phyloP scores from a whole-genome alignment of 345 rosid species.

The Camelina sativa region DNA sequence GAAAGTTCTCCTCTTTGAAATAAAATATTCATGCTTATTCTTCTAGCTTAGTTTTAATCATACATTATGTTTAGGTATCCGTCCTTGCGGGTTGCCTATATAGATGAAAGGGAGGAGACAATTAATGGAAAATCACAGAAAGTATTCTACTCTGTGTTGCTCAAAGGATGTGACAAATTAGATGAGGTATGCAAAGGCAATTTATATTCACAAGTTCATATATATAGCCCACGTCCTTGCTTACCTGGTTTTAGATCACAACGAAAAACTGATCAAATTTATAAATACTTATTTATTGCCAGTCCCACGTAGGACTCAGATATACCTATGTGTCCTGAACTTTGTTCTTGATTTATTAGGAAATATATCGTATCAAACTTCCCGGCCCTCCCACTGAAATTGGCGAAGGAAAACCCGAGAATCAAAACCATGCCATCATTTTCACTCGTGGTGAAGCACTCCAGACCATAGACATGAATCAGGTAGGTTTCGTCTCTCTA shows the following conservation, averaged over 20 bases:
- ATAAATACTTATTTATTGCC: not conserved
- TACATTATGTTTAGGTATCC: conserved; percentile 63
- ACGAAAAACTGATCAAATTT: conserved; percentile 5
- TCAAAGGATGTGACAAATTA: conserved; percentile 77
- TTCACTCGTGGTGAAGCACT: conserved; percentile 99
- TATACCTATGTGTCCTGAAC: conserved; percentile 3
- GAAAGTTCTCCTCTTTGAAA: conserved; percentile 41
- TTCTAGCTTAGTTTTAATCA: conserved; percentile 20
- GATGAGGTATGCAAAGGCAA: conserved; percentile 65
- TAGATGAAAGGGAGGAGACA: conserved; percentile 79
- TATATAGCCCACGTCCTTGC: not conserved
- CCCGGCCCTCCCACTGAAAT: conserved; percentile 94
- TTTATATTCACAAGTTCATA: not conserved
- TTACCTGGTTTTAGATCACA: conserved; percentile 19
- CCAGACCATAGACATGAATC: conserved; percentile 99
- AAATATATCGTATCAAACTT: conserved; percentile 94
- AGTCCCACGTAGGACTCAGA: not conserved
- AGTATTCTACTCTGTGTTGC: conserved; percentile 80
- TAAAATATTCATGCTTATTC: not conserved
- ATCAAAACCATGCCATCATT: conserved; percentile 97
- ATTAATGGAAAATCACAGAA: conserved; percentile 61
- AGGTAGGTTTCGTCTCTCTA: conserved; percentile 50
- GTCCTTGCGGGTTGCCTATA: conserved; percentile 90
- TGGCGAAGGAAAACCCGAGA: conserved; percentile 99
- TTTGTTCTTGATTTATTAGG: conserved; percentile 53